A percentile compares a stretch with the other conserved stretches of the same genome.
Conservation (phyloP, 1,284 basidiomycete genomes). For the Testicularia cyperi region DNA sequence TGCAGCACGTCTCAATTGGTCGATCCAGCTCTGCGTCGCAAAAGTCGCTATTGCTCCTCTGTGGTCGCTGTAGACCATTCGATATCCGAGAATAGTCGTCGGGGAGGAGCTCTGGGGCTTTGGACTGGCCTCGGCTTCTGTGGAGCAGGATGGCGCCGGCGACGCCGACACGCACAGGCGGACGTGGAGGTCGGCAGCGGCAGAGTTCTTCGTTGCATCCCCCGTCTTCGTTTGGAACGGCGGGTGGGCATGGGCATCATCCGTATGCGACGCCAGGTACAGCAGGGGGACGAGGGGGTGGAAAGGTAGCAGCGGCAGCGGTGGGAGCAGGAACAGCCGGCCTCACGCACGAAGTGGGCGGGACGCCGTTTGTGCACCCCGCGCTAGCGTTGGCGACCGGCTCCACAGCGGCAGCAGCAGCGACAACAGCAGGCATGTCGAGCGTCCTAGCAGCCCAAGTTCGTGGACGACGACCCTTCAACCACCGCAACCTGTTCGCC, state of each 20-base stretch:
- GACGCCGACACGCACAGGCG: constrained; percentile 15
- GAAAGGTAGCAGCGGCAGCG: too few relatives aligned
- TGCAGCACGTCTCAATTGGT: too few relatives aligned
- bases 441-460: constrained; percentile 13
- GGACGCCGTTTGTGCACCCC: constrained; percentile 32
- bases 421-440: constrained; percentile 6
- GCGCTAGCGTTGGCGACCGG: constrained; percentile 21
- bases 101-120: background rate
- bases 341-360: constrained; percentile 9
- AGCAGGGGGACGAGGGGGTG: constrained; percentile 8
- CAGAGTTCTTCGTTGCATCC: constrained; percentile 29
- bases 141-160: constrained; percentile 9
- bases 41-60: too few relatives aligned
- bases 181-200: constrained; percentile 25
- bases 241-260: constrained; percentile 1
- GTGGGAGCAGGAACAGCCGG: too few relatives aligned
- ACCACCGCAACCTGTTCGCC: constrained; percentile 45
- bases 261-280: constrained; percentile 2
- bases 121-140: background rate
- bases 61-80: background rate
- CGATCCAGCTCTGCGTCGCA: too few relatives aligned
- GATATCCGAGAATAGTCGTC: background rate
- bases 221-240: constrained; percentile 3
- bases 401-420: constrained; percentile 3
- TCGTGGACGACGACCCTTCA: constrained; percentile 42